These are phyloP conservation scores for Scytalidium sp. DNA, from an alignment of 2,329 filamentous ascomycete genomes.

Conservation along the genomic window DNA sequence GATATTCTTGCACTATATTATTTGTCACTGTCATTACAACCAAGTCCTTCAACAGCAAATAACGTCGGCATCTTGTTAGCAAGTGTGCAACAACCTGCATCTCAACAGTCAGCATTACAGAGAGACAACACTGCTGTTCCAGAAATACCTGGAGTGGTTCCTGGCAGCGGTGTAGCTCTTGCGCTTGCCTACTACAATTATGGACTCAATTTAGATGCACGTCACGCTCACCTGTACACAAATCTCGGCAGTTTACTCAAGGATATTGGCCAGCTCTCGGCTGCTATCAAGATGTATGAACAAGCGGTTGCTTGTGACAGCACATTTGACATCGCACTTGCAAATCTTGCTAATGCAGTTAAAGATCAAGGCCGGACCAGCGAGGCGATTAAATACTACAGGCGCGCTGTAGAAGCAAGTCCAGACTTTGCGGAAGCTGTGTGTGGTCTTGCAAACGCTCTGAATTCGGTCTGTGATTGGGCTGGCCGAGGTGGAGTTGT, in stretches of 20 bases:
- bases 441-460: constrained; percentile 87
- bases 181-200: constrained; percentile 96
- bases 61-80: constrained; percentile 98
- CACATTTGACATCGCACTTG: constrained; percentile 95
- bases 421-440: constrained; percentile 96
- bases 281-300: constrained; percentile 96
- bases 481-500: constrained; percentile 81
- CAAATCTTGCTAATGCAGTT: constrained; percentile 94
- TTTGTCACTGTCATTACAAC: constrained; percentile 87
- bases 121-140: constrained; percentile 32
- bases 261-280: constrained; percentile 88
- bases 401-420: constrained; percentile 83
- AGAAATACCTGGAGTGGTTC: constrained; percentile 72
- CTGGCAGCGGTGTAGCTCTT: constrained; percentile 83
- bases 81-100: constrained; percentile 72
- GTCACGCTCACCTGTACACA: constrained; percentile 94
- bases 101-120: constrained; percentile 29
- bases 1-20: constrained; percentile 97
- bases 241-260: constrained; percentile 94
- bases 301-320: constrained; percentile 87
- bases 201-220: constrained; percentile 78
- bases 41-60: constrained; percentile 95
- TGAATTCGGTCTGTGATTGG: constrained; percentile 98
- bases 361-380: constrained; percentile 92
- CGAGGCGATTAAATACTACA: constrained; percentile 91